Evolutionary conservation across 805 yeast genomes (phyloP).

Genomic region (Candida corydali): DNA sequence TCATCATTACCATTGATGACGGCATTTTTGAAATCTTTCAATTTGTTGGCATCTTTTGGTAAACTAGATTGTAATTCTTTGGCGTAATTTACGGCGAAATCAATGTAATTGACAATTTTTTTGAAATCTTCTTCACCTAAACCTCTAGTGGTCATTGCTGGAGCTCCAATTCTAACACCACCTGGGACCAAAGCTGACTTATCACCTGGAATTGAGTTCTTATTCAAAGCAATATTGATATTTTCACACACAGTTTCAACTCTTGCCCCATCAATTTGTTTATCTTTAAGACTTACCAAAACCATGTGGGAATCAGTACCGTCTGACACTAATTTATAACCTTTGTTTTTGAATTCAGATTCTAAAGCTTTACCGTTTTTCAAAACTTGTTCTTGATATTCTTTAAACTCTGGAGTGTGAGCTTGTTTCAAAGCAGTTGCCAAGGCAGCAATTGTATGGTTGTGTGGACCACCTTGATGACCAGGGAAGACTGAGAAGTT

Average conservation of each 20-base stretch:
- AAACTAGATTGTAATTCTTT: conserved; percentile 68
- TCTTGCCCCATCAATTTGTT: conserved; percentile 92
- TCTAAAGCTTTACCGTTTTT: conserved; percentile 80
- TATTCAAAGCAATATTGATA: conserved; percentile 90
- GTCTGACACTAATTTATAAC: conserved; percentile 76
- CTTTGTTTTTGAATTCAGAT: conserved; percentile 55
- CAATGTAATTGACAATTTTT: conserved; percentile 75
- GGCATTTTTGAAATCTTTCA: conserved; percentile 91
- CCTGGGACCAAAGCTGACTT: conserved; percentile 94
- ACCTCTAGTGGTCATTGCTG: conserved; percentile 98
- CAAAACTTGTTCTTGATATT: conserved; percentile 80
- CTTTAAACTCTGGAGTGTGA: conserved; percentile 77
- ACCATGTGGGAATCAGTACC: conserved; percentile 96
- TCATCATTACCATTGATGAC: conserved; percentile 70
- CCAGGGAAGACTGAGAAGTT: conserved; percentile 99
- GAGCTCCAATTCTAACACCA: conserved; percentile 95
- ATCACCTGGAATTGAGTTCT: conserved; percentile 96
- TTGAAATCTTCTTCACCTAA: conserved; percentile 74
- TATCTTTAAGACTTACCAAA: conserved; percentile 74
- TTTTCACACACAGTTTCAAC: conserved; percentile 85
- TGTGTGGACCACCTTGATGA: conserved; percentile 99
- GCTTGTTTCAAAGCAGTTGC: conserved; percentile 96
- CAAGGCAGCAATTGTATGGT: conserved; percentile 93
- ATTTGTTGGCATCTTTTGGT: conserved; percentile 90
- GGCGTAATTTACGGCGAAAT: conserved; percentile 75